These are phyloP conservation scores for Ogataea trehaloabstinens DNA, from an alignment of 805 yeast species.

Conservation along the genomic window DNA sequence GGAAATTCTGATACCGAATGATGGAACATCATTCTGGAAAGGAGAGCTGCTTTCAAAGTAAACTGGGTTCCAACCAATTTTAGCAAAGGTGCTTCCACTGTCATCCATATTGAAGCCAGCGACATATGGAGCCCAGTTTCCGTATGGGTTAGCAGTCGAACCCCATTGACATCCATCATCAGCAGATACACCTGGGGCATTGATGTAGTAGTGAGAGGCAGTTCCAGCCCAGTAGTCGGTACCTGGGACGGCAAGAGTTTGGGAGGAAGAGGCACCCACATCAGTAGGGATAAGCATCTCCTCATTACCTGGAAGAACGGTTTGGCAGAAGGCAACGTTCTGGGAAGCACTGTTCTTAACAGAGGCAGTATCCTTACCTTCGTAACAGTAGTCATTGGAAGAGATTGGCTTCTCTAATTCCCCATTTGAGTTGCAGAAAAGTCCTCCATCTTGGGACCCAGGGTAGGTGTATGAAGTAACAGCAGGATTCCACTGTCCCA, in stretches of 20 bases:
- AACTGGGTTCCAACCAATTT: conserved; percentile 90
- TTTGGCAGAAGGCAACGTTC: conserved; percentile 84
- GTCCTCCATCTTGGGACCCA: conserved; percentile 77
- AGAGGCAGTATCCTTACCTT: conserved; percentile 73
- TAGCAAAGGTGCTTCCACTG: conserved; percentile 69
- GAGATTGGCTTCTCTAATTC: conserved; percentile 59
- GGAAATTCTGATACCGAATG: conserved; percentile 67
- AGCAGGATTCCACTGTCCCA: conserved; percentile 84
- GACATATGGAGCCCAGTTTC: conserved; percentile 93
- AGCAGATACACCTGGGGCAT: conserved; percentile 77
- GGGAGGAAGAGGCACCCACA: conserved; percentile 47
- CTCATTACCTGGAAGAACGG: conserved; percentile 91
- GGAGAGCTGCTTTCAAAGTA: conserved; percentile 60
- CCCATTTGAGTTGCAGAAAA: conserved; percentile 73
- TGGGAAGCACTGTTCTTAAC: conserved; percentile 50
- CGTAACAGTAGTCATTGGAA: conserved; percentile 61
- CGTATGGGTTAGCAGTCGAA: conserved; percentile 58
- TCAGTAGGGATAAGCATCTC: conserved; percentile 89
- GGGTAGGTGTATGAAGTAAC: conserved; percentile 77
- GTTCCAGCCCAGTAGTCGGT: conserved; percentile 81
- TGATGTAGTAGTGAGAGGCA: conserved; percentile 82
- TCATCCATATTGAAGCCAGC: conserved; percentile 85
- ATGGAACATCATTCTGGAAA: conserved; percentile 55
- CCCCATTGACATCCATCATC: conserved; percentile 89
- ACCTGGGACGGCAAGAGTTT: conserved; percentile 78